phyloP scores from a whole-genome alignment of 2,329 filamentous ascomycete genomes.

The Parastagonospora avenae region DNA sequence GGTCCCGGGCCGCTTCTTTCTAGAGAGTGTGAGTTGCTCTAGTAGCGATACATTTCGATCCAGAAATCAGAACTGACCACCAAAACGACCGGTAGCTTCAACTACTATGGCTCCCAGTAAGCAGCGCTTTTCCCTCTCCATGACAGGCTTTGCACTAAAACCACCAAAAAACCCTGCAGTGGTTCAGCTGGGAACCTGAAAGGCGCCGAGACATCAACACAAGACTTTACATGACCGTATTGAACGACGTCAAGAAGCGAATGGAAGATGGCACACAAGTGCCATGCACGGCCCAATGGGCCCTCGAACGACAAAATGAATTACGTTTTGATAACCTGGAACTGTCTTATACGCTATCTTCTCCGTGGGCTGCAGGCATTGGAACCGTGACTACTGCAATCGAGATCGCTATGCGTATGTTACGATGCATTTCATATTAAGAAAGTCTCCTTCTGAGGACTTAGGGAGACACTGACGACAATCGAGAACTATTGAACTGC shows the following conservation, averaged over 20 bases:
- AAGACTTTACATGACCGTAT: slow-evolving; percentile 13
- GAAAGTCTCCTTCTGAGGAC: too few relatives aligned
- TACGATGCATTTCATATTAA: too few relatives aligned
- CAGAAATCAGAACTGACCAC: slow-evolving; percentile 10
- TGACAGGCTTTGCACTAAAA: slow-evolving; percentile 6
- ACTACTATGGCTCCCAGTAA: slow-evolving; percentile 11
- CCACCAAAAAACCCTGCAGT: slow-evolving; percentile 10
- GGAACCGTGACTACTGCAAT: slow-evolving; percentile 12
- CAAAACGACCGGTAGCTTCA: slow-evolving; percentile 8
- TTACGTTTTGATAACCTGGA: slow-evolving; percentile 11
- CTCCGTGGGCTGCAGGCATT: slow-evolving; percentile 11
- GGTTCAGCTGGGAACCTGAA: slow-evolving; percentile 12
- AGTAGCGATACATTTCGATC: slow-evolving; percentile 3
- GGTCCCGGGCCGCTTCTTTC: slow-evolving; percentile 9
- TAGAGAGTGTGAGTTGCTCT: slow-evolving; percentile 8
- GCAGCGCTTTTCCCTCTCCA: slow-evolving; percentile 8
- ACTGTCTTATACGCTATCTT: slow-evolving; percentile 11
- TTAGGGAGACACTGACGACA: too few relatives aligned
- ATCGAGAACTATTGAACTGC: too few relatives aligned
- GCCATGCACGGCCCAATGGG: slow-evolving; percentile 11
- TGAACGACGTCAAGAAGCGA: slow-evolving; percentile 12
- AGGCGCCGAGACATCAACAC: slow-evolving; percentile 10
- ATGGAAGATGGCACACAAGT: slow-evolving; percentile 11
- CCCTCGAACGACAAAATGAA: slow-evolving; percentile 11
- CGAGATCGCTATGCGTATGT: slow-evolving; percentile 12